Conservation (phyloP, 2,329 filamentous ascomycete genomes). For the Taxawa tesnikishii region DNA sequence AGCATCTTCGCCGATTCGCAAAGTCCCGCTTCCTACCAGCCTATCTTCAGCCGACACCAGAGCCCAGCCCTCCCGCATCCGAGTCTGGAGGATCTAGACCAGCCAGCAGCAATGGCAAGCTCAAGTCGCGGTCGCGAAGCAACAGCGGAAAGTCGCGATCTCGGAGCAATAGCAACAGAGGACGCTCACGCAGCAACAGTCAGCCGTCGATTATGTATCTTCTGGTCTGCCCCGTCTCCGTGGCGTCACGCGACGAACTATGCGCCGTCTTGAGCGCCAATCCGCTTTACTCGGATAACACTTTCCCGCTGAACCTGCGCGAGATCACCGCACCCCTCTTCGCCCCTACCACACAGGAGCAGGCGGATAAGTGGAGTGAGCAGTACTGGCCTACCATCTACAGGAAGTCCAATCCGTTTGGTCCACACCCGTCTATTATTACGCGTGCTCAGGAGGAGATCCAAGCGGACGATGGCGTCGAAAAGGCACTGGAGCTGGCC, state of each 20-base stretch:
- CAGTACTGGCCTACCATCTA: constrained; percentile 79
- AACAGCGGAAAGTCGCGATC: constrained; percentile 4
- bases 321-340: constrained; percentile 58
- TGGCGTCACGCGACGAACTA: constrained; percentile 44
- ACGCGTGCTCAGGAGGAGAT: constrained; percentile 59
- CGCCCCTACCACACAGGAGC: constrained; percentile 61
- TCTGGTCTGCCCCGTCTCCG: constrained; percentile 36
- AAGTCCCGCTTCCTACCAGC: constrained; percentile 36
- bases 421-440: constrained; percentile 67
- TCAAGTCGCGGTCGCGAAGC: constrained; percentile 6
- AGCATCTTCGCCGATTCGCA: constrained; percentile 61
- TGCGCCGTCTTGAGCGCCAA: constrained; percentile 23
- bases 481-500: constrained; percentile 50
- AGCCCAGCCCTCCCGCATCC: no score
- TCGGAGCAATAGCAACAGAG: constrained; percentile 6
- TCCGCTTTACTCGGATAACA: constrained; percentile 25
- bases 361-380: constrained; percentile 61
- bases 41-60: constrained; percentile 7
- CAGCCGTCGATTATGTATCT: constrained; percentile 32
- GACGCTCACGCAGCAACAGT: constrained; percentile 7
- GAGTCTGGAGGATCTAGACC: background rate
- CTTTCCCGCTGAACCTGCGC: constrained; percentile 41
- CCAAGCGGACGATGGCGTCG: constrained; percentile 41
- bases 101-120: constrained; percentile 4
- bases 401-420: constrained; percentile 76